Conservation (phyloP, 108 stramenopile species). For the Cyclostephanos tholiformis region DNA sequence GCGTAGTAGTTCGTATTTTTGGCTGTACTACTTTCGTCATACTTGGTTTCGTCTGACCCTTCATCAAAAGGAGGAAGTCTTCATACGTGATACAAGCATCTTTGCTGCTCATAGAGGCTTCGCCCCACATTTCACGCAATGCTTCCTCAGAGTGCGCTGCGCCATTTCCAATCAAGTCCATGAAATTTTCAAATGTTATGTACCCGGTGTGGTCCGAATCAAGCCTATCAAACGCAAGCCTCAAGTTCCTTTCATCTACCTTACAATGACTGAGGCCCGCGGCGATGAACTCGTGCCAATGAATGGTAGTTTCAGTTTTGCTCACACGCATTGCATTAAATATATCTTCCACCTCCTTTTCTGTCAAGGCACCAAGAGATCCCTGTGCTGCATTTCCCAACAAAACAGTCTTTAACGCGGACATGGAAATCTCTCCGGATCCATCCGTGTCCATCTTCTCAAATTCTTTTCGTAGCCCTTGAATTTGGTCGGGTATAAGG, state of each 20-base stretch:
- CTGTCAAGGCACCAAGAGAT: conserved; percentile 65
- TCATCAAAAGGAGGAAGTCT: conserved; percentile 66
- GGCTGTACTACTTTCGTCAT: conserved; percentile 13
- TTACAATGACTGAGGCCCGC: conserved; percentile 81
- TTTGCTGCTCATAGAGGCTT: conserved; percentile 46
- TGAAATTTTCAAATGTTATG: conserved; percentile 79
- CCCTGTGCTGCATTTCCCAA: conserved; percentile 64
- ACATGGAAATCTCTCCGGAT: conserved; percentile 71
- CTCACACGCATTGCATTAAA: conserved; percentile 71
- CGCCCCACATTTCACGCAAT: conserved; percentile 64
- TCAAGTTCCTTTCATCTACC: conserved; percentile 81
- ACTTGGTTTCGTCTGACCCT: conserved; percentile 55
- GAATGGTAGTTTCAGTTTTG: conserved; percentile 69
- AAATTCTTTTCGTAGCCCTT: conserved; percentile 72
- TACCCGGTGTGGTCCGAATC: conserved; percentile 77
- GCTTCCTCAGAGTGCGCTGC: conserved; percentile 58
- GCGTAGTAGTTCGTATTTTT: not conserved
- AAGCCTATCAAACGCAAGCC: conserved; percentile 81
- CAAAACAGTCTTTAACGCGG: conserved; percentile 65
- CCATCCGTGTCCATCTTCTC: conserved; percentile 81
- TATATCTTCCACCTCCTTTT: conserved; percentile 75
- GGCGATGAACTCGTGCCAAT: conserved; percentile 88
- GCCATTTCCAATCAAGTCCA: conserved; percentile 70
- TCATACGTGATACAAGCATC: conserved; percentile 58
- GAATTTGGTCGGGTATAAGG: conserved; percentile 80